A percentile compares a stretch with the other conserved stretches of the same genome.
These are phyloP conservation scores for Fusarium sp. DNA, from an alignment of 2,329 filamentous ascomycete genomes.

Conservation along the genomic window DNA sequence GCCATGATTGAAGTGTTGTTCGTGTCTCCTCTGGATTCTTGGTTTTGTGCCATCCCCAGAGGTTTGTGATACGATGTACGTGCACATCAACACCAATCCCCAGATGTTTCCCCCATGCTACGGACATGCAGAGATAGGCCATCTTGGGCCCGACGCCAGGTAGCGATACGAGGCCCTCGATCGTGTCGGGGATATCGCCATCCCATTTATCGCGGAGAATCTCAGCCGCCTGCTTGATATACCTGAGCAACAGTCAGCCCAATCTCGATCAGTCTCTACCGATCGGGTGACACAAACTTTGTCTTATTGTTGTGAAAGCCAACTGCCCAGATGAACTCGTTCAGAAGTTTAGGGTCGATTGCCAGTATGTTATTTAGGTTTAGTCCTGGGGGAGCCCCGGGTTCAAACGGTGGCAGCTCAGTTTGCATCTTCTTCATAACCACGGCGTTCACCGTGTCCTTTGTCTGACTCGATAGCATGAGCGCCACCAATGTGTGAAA, in stretches of 20 bases:
- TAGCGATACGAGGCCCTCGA: conserved; percentile 79
- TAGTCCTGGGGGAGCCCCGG: conserved; percentile 65
- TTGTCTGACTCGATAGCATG: conserved; percentile 94
- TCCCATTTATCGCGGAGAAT: conserved; percentile 78
- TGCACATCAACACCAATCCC: conserved; percentile 96
- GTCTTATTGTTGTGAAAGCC: conserved; percentile 98
- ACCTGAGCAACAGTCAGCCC: conserved; percentile 52
- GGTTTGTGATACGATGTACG: conserved; percentile 92
- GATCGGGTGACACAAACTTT: conserved; percentile 55
- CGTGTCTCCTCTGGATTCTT: conserved; percentile 86
- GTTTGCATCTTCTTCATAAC: conserved; percentile 84
- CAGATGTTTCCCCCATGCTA: conserved; percentile 67
- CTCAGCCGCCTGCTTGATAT: conserved; percentile 79
- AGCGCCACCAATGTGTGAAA: conserved; percentile 89
- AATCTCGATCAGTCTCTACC: neutral
- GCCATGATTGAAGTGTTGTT: conserved; percentile 80
- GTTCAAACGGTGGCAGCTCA: conserved; percentile 69
- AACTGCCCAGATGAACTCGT: conserved; percentile 83
- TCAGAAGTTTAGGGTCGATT: conserved; percentile 73
- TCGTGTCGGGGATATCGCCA: conserved; percentile 83
- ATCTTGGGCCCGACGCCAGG: conserved; percentile 96
- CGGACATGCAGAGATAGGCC: conserved; percentile 88
- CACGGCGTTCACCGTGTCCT: conserved; percentile 88
- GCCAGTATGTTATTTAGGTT: conserved; percentile 83
- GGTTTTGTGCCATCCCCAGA: conserved; percentile 92